A percentile compares a stretch with the other conserved stretches of the same genome.
These are phyloP conservation scores for Pyrenochaeta sp. DNA, from an alignment of 2,329 filamentous ascomycete genomes.

Conservation along the genomic window DNA sequence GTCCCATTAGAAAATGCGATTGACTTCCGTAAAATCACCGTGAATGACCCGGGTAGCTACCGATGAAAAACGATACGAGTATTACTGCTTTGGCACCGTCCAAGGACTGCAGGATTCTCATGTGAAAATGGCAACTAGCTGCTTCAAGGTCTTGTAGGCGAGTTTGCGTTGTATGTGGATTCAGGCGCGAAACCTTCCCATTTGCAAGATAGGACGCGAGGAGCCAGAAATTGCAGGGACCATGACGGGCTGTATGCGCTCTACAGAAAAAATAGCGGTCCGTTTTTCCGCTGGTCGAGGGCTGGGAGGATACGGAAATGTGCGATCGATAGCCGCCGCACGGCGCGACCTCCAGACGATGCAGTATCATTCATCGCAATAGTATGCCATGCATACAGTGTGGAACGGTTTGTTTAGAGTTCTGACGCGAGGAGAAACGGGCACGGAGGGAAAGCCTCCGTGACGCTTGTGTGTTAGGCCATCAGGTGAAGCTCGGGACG, in stretches of 20 bases:
- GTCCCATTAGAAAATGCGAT: too few species aligned
- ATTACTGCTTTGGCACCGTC: too few species aligned
- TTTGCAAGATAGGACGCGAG: neutral
- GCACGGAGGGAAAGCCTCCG: neutral
- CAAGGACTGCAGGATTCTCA: neutral
- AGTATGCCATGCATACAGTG: neutral
- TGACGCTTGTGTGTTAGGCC: neutral
- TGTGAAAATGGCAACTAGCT: neutral
- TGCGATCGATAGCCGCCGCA: too few species aligned
- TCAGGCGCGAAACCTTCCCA: neutral
- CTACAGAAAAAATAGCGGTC: neutral
- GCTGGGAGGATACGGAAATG: neutral
- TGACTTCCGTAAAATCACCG: too few species aligned
- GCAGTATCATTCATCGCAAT: neutral
- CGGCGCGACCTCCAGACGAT: neutral
- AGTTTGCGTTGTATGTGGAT: neutral
- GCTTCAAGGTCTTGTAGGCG: neutral
- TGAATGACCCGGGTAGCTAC: too few species aligned
- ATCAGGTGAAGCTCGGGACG: neutral
- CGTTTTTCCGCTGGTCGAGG: neutral
- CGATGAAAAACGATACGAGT: too few species aligned
- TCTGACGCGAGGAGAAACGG: slow-evolving; percentile 2
- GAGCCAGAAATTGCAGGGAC: neutral
- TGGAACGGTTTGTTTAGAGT: neutral
- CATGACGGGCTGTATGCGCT: neutral